Evolutionary conservation across 192 early-diverging fungal genomes (phyloP), one percentile per base, ranked within the genome.

Genomic region (Linderina pennispora): DNA sequence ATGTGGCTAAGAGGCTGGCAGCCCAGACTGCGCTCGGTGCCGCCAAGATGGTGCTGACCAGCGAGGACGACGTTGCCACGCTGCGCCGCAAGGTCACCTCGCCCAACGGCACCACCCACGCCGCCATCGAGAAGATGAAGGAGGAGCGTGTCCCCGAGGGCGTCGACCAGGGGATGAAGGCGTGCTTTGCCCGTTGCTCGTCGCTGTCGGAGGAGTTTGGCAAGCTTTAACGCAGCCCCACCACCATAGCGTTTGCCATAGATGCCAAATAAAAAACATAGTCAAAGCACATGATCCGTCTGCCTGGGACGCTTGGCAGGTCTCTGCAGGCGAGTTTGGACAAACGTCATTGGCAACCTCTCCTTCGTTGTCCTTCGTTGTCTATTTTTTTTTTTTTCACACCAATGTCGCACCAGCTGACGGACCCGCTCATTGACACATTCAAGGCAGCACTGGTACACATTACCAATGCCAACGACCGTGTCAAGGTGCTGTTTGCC

Each of bases 1-100:
- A 85, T 17, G 80, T 85, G 4, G 91, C 91, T 3, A 73, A 78
- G 45, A 79, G 79, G 0, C 74, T 97, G 44, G 90, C 90, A 3
- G 77, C 90, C 25, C 94, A 97, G 66, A 97, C 94, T 0, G 94
- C 91, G 55, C 48, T 93, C 8, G 94, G 94, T 24, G 91, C 91
- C 23, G 90, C 91, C 35, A 76, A 71, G 17, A 97, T 93, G 89
- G 78, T 87, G 10, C 71, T 88, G 20, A 66, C 74, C 3, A 78
- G 82, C 20, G 59, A 66, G 0, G 78, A 84, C 32, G 88, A 90
- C 45, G 62, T 83, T 3, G 82, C 82, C 26, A 83, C 85, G 20
- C 62, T 97, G 24, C 70, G 94, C 20, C 40, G 76, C n/a, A 94
- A 92, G 59, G 93, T 97, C 33, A 97, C 93, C 1, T 83, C 80